Base-by-base conservation (phyloP, 805 yeast species). In the Sugiyamaella smithiae region DNA sequence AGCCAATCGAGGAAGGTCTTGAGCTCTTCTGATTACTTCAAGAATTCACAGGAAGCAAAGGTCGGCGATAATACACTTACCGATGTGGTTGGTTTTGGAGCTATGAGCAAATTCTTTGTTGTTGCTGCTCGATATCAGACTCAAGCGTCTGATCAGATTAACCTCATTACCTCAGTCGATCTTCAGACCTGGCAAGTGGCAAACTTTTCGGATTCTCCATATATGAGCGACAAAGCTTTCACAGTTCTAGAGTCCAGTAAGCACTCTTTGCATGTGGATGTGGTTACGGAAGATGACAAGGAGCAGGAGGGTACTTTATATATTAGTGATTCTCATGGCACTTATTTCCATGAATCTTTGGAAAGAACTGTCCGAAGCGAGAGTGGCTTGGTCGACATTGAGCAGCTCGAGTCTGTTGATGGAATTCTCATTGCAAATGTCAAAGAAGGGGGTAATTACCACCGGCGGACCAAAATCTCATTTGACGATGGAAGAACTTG, bases 371-470 rank as follows among this genome's bases (percentile, higher is more conserved):
- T 42, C 36, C 49, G 60, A 2, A 64, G 60, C 7, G 52, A 54
- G 29, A 54, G 64, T 17, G 78, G 77, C 6, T 63, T 70, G 40
- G 67, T 73, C 22, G 61, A 66, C 16, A 61, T 76, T 16, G 70
- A 69, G 31, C 75, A 74, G 52, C 69, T 81, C 16, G 71, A 74
- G 50, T 71, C 70, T 16, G 69, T 81, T 23, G 86, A 82, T 50
- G 90, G 89, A 7, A 74, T 78, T 12, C 76, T 85, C 76, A 58
- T 84, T 41, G 75, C 80, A 7, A 77, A 76, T 57, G 48, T 59
- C 28, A 65, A 49, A 26, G 57, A 56, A 2, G 42, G 22, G 11
- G 24, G 40, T 9, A 41, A 44, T n/a, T 22, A 28, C 4, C 67
- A 67, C 5, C 40, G 58, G 1, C 57, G 65, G 31, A 63, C 71